phyloP scores from a whole-genome alignment of 2,329 filamentous ascomycete genomes.

The Fusarium siculi region DNA sequence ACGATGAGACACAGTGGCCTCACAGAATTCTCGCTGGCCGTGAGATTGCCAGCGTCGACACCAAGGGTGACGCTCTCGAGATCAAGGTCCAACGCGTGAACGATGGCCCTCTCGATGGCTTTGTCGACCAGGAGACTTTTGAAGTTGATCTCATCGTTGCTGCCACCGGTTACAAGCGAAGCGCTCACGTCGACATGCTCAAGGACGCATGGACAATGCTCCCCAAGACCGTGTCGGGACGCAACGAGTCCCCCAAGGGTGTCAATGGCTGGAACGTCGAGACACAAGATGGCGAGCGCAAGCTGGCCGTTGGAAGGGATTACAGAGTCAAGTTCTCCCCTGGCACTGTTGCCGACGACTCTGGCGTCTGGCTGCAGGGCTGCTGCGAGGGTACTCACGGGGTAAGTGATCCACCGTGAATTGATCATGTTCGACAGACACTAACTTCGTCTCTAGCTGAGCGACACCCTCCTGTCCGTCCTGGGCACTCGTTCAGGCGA shows the following conservation, averaged over 20 bases:
- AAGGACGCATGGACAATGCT: conserved; percentile 73
- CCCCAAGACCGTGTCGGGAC: conserved; percentile 57
- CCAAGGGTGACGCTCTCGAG: conserved; percentile 62
- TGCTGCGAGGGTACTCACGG: conserved; percentile 95
- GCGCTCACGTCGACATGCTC: conserved; percentile 82
- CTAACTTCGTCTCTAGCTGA: conserved; percentile 63
- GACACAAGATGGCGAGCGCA: conserved; percentile 51
- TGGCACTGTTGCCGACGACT: conserved; percentile 74
- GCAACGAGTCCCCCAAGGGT: conserved; percentile 47
- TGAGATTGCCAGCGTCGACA: conserved; percentile 71
- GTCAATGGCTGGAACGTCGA: conserved; percentile 56
- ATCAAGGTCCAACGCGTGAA: conserved; percentile 66
- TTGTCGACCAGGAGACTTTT: conserved; percentile 65
- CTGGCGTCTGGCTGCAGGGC: conserved; percentile 91
- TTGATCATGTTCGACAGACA: background rate
- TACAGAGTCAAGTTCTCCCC: conserved; percentile 80
- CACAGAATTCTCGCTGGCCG: conserved; percentile 81
- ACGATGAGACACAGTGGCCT: conserved; percentile 79
- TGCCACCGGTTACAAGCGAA: conserved; percentile 86
- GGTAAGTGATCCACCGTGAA: conserved; percentile 64
- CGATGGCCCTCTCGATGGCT: conserved; percentile 54
- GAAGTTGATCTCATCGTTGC: conserved; percentile 86
- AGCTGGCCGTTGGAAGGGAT: conserved; percentile 78
- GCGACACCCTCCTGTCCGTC: conserved; percentile 84
- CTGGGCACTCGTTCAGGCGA: conserved; percentile 80